These are phyloP conservation scores for Pseudoneurospora amorphoporcata DNA, from an alignment of 495 filamentous ascomycete species.

Conservation along the genomic window DNA sequence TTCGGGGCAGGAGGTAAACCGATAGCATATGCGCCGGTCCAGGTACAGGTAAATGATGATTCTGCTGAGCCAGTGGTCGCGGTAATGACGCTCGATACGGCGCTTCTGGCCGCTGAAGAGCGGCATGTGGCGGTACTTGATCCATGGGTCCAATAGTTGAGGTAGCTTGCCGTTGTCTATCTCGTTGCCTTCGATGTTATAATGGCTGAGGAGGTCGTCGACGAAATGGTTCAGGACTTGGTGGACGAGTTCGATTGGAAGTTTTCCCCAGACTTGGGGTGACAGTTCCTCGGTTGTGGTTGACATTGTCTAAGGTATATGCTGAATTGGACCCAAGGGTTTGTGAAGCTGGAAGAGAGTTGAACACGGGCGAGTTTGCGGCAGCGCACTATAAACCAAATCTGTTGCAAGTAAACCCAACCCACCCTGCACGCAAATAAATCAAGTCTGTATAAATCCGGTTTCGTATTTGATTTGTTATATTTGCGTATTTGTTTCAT, in stretches of 20 bases:
- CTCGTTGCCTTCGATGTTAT: background rate
- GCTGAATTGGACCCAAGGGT: background rate
- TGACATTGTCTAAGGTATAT: background rate
- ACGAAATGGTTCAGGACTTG: background rate
- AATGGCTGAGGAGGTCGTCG: background rate
- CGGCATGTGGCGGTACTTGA: background rate
- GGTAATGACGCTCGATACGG: background rate
- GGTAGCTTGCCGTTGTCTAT: background rate
- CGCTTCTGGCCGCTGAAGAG: background rate
- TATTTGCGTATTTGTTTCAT: no score
- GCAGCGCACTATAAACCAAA: no score
- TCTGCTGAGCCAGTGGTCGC: background rate
- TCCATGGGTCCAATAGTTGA: background rate
- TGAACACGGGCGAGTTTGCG: background rate
- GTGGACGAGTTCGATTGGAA: background rate
- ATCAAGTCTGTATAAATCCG: no score
- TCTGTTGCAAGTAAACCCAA: no score
- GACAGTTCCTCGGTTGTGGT: background rate
- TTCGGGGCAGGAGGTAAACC: background rate
- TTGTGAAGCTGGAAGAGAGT: background rate
- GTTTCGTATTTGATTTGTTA: no score
- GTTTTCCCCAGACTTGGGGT: background rate
- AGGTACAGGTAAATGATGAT: background rate
- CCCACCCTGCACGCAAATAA: no score
- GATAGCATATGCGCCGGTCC: background rate